These are phyloP conservation scores for Phytophthora rubi DNA, from an alignment of 352 stramenopile genomes.

Conservation along the genomic window DNA sequence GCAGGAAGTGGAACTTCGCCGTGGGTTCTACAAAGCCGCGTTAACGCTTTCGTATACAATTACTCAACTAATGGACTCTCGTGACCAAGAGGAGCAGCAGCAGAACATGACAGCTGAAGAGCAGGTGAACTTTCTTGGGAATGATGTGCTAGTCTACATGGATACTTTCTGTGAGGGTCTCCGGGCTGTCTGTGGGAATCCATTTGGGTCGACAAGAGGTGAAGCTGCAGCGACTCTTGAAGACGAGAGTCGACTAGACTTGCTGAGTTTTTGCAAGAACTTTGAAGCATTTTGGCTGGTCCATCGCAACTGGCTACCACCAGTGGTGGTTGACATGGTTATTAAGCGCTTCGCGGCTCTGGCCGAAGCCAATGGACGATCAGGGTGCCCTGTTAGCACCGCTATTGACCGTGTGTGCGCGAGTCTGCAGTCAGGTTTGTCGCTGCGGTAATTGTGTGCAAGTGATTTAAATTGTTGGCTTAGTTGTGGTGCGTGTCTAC, in stretches of 20 bases:
- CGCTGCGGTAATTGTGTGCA: not conserved
- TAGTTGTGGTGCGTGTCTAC: not conserved
- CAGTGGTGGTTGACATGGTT: constrained; percentile 18
- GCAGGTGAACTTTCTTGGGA: not conserved
- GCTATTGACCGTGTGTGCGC: constrained; percentile 14
- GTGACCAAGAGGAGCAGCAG: not conserved
- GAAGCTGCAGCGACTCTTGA: not conserved
- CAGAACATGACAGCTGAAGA: constrained; percentile 2
- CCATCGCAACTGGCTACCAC: constrained; percentile 26
- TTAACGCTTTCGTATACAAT: not conserved
- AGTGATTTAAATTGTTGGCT: not conserved
- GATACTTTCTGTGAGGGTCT: constrained; percentile 16
- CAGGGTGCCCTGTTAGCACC: constrained; percentile 12
- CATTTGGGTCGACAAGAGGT: not conserved
- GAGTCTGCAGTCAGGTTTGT: constrained; percentile 1
- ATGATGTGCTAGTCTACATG: constrained; percentile 17
- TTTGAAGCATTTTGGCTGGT: constrained; percentile 33
- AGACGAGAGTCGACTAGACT: not conserved
- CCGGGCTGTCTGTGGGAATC: not conserved
- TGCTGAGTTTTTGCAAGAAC: constrained; percentile 14
- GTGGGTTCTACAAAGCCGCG: constrained; percentile 15
- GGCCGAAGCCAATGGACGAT: not conserved
- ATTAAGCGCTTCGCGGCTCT: constrained; percentile 11
- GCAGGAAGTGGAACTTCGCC: constrained; percentile 7
- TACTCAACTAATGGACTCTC: not conserved